Conservation (phyloP, 345 rosid genomes). For the Eucalyptus rudis region DNA sequence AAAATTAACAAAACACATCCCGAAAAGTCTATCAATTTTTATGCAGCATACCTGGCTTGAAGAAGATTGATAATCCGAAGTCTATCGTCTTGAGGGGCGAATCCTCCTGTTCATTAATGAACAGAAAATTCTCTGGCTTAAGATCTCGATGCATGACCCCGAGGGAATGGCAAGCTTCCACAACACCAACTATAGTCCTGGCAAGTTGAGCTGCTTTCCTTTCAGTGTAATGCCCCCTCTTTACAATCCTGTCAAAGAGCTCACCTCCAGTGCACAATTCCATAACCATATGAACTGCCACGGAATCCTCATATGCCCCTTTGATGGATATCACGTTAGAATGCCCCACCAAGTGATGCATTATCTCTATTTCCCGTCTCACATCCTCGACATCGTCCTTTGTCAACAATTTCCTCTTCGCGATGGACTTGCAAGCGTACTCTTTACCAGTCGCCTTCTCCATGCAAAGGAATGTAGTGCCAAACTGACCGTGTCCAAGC, state of each 20-base stretch:
- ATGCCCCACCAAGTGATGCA: slow-evolving; percentile 73
- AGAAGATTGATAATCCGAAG: slow-evolving; percentile 1
- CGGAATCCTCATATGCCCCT: slow-evolving; percentile 81
- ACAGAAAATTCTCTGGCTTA: slow-evolving; percentile 5
- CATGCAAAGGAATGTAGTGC: slow-evolving; percentile 65
- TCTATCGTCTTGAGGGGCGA: slow-evolving; percentile 1
- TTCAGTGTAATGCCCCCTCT: slow-evolving; percentile 30
- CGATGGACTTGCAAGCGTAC: slow-evolving; percentile 84
- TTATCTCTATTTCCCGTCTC: slow-evolving; percentile 85
- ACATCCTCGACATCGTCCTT: slow-evolving; percentile 76
- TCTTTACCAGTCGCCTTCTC: slow-evolving; percentile 71
- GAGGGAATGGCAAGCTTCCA: slow-evolving; percentile 1
- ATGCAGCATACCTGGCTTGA: slow-evolving; percentile 3
- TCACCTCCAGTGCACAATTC: slow-evolving; percentile 90
- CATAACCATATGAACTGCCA: slow-evolving; percentile 89
- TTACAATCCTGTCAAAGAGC: slow-evolving; percentile 79
- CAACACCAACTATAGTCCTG: slow-evolving; percentile 1
- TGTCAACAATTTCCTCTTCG: slow-evolving; percentile 58
- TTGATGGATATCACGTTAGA: slow-evolving; percentile 60
- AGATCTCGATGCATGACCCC: slow-evolving; percentile 6
- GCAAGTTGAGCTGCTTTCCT: slow-evolving; percentile 1
- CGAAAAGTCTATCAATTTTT: neutral
- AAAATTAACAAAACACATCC: neutral
- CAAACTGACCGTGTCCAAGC: slow-evolving; percentile 86
- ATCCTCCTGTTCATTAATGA: neutral